phyloP scores from a whole-genome alignment of 2,329 filamentous ascomycete genomes.

The Colletotrichum salicis region DNA sequence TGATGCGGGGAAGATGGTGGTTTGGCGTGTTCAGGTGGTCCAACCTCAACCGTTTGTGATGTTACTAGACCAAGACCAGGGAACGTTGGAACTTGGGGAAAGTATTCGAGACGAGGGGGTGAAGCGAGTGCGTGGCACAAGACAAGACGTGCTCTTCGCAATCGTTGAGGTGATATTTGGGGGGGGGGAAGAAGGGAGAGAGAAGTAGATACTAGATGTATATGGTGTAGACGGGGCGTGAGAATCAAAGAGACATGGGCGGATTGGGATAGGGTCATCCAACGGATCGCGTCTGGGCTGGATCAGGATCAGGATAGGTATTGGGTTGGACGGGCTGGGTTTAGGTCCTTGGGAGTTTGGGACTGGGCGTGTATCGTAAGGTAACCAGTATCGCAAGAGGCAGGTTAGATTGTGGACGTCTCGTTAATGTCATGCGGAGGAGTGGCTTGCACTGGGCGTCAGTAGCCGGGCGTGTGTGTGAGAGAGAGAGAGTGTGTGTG shows the following conservation, averaged over 20 bases:
- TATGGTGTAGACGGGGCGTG: background rate
- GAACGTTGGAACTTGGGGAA: slow-evolving; percentile 10
- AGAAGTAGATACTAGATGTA: background rate
- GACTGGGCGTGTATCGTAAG: slow-evolving; percentile 5
- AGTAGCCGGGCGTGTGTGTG: slow-evolving; percentile 21
- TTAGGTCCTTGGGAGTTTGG: background rate
- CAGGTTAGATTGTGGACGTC: slow-evolving; percentile 11
- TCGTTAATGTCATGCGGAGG: slow-evolving; percentile 14
- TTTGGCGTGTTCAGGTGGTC: slow-evolving; percentile 36
- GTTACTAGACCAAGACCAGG: slow-evolving; percentile 38
- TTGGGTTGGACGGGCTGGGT: background rate
- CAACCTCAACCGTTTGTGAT: slow-evolving; percentile 36
- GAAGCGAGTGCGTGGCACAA: slow-evolving; percentile 40
- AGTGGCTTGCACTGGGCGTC: slow-evolving; percentile 18
- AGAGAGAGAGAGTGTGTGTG: slow-evolving; percentile 32
- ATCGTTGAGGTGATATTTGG: slow-evolving; percentile 34
- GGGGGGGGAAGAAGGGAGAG: background rate
- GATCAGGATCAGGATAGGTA: background rate
- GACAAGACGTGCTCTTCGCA: slow-evolving; percentile 36
- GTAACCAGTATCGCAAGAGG: slow-evolving; percentile 5
- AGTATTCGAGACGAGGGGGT: slow-evolving; percentile 14
- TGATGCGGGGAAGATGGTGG: slow-evolving; percentile 53
- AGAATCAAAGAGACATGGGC: slow-evolving; percentile 17
- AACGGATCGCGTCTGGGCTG: slow-evolving; percentile 13
- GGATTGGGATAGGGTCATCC: slow-evolving; percentile 8